These are phyloP conservation scores for Boletus sensibilis DNA, from an alignment of 768 basidiomycete genomes.

Conservation along the genomic window DNA sequence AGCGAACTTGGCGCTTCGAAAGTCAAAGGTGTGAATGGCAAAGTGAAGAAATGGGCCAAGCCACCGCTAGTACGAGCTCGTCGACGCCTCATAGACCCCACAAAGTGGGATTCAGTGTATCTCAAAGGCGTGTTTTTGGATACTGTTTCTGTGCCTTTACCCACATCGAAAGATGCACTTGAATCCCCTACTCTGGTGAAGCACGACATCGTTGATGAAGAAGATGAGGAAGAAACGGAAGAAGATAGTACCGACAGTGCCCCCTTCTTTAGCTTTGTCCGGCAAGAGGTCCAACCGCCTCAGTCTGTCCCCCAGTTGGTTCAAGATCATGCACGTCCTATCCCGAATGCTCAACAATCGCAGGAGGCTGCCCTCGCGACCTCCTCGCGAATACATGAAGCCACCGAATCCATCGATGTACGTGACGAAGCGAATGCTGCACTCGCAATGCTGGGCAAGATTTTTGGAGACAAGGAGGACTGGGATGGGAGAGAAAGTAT, in stretches of 20 bases:
- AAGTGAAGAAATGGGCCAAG: conserved; percentile 46
- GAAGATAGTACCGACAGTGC: not conserved
- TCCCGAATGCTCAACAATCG: not conserved
- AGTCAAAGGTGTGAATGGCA: conserved; percentile 17
- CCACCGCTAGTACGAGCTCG: conserved; percentile 59
- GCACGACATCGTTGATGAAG: not conserved
- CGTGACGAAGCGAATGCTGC: conserved; percentile 15
- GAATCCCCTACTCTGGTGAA: not conserved
- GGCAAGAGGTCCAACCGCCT: not conserved
- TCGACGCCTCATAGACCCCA: conserved; percentile 67
- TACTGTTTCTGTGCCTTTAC: conserved; percentile 15
- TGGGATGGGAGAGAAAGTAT: conserved; percentile 64
- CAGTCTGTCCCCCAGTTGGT: not conserved
- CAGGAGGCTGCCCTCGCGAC: not conserved
- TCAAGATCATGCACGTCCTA: not conserved
- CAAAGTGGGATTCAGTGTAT: conserved; percentile 66
- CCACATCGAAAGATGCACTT: not conserved
- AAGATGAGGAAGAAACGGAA: not conserved
- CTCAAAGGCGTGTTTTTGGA: conserved; percentile 70
- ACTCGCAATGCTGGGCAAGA: conserved; percentile 42
- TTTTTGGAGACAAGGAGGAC: conserved; percentile 54
- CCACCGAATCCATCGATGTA: not conserved
- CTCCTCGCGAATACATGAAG: not conserved
- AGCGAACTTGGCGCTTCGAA: conserved; percentile 4
- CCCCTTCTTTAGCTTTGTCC: not conserved